These are phyloP conservation scores for Aquilaria malaccensis DNA, from an alignment of 345 rosid genomes.

Conservation along the genomic window DNA sequence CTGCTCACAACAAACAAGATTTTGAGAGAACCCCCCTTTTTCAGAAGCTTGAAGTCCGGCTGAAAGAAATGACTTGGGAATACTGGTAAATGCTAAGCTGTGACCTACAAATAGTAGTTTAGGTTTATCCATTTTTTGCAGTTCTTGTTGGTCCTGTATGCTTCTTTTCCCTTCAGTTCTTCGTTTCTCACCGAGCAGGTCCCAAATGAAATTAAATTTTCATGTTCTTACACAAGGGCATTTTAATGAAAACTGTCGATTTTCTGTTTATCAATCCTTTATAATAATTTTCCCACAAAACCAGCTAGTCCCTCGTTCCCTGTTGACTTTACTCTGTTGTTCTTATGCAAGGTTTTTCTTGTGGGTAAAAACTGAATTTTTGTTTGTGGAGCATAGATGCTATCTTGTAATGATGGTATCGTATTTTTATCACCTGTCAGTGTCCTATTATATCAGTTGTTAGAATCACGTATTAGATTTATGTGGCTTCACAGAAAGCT, in stretches of 20 bases:
- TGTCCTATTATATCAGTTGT: too few species aligned
- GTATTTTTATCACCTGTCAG: not conserved
- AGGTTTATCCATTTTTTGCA: not conserved
- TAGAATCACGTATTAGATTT: too few species aligned
- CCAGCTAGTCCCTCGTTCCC: not conserved
- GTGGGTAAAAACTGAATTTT: too few species aligned
- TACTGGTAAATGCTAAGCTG: conserved; percentile 51
- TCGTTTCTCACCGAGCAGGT: not conserved
- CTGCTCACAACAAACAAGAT: conserved; percentile 95
- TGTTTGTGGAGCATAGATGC: too few species aligned
- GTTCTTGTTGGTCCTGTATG: not conserved
- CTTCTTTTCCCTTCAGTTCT: not conserved
- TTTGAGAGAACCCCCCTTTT: conserved; percentile 93
- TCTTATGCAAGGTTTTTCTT: too few species aligned
- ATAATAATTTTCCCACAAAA: too few species aligned
- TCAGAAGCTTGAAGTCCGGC: conserved; percentile 86
- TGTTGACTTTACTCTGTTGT: not conserved
- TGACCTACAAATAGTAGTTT: not conserved
- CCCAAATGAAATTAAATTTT: not conserved
- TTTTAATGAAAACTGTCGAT: not conserved
- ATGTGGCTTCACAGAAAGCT: too few species aligned
- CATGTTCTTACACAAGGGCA: not conserved
- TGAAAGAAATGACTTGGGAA: conserved; percentile 90
- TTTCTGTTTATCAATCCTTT: not conserved
- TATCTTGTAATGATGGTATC: not conserved